Percentiles rank a stretch among this genome's conserved stretches.
Evolutionary conservation across 1,284 basidiomycete species (phyloP).

Genomic region (Abortiporus biennis): DNA sequence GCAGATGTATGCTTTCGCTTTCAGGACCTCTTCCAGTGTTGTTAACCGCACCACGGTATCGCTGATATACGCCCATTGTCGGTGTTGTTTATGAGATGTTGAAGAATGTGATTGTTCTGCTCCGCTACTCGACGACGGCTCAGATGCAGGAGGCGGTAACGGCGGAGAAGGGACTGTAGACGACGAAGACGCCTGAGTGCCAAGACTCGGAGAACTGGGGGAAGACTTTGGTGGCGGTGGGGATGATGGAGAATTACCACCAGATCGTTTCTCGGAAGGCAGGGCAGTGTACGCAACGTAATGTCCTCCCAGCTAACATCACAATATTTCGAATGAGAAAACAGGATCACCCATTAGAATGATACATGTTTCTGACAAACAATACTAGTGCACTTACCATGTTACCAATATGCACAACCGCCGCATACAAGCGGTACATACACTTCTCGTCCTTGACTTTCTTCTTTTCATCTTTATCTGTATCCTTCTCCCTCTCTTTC

Average conservation of each 20-base stretch:
- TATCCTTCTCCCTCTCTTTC: conserved; percentile 25
- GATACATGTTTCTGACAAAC: conserved; percentile 1
- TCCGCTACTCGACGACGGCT: too few relatives aligned
- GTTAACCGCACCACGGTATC: conserved; percentile 77
- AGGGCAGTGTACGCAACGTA: conserved; percentile 79
- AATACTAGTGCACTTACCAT: conserved; percentile 52
- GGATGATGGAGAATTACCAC: conserved; percentile 1
- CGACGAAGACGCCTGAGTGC: conserved; percentile 2
- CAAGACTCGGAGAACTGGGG: conserved; percentile 9
- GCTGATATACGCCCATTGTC: conserved; percentile 90
- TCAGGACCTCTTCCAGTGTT: conserved; percentile 82
- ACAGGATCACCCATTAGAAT: conserved; percentile 11
- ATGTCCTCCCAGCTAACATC: conserved; percentile 70
- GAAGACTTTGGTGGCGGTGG: conserved; percentile 5
- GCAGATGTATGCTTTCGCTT: conserved; percentile 87
- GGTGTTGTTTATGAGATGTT: conserved; percentile 17
- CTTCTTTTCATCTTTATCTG: conserved; percentile 12
- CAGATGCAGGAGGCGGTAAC: too few relatives aligned
- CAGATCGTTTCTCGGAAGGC: conserved; percentile 13
- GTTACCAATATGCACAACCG: conserved; percentile 88
- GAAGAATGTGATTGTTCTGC: conserved; percentile 3
- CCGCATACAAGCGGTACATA: conserved; percentile 73
- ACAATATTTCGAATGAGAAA: not conserved
- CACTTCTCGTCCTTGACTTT: conserved; percentile 41
- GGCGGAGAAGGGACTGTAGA: not conserved